phyloP scores from a whole-genome alignment of 2,329 filamentous ascomycete genomes.

The Chalaropsis ovoidea region DNA sequence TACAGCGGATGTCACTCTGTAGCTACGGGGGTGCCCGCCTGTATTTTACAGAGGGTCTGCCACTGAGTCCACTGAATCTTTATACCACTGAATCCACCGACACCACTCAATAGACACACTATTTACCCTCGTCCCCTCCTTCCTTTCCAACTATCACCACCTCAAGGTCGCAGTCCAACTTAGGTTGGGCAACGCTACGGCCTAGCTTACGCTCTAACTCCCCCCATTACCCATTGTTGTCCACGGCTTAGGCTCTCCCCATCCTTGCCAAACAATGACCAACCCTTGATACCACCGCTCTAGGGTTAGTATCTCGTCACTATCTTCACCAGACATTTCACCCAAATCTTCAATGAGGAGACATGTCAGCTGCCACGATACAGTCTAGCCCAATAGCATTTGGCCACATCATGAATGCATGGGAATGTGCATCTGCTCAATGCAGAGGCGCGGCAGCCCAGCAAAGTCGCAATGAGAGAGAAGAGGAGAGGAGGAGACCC shows the following conservation, averaged over 20 bases:
- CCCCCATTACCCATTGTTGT: neutral
- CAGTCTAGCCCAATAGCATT: neutral
- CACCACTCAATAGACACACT: too few relatives aligned
- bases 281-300: neutral
- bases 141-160: constrained; percentile 4
- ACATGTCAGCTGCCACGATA: neutral
- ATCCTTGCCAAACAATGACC: neutral
- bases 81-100: too few relatives aligned
- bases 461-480: neutral
- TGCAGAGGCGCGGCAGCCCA: neutral
- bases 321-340: neutral
- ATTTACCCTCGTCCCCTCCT: too few relatives aligned
- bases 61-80: too few relatives aligned
- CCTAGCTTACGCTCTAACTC: constrained; percentile 3
- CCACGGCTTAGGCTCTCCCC: neutral
- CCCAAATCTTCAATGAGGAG: neutral
- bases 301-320: neutral
- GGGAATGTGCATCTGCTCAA: neutral
- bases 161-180: neutral
- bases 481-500: neutral
- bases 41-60: neutral
- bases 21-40: neutral
- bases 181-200: neutral
- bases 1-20: neutral
- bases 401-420: constrained; percentile 1